phyloP scores from a whole-genome alignment of 1,284 basidiomycete genomes.

The Cryptococcus sp. region DNA sequence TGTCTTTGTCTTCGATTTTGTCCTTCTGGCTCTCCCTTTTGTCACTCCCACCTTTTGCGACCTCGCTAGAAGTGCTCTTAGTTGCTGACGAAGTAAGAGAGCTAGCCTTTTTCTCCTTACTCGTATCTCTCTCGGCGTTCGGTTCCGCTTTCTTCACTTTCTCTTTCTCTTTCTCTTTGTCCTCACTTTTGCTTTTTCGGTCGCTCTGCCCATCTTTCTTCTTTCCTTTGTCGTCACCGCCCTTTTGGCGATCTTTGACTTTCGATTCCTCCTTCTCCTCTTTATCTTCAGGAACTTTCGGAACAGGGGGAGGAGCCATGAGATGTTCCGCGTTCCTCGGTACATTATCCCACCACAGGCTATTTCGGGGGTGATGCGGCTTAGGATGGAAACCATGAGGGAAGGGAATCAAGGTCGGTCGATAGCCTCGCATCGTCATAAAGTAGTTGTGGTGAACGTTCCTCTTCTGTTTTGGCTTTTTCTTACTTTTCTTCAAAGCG shows the following conservation, averaged over 20 bases:
- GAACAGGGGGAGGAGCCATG: conserved; percentile 32
- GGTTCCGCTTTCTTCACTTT: background rate
- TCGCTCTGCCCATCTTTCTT: conserved; percentile 1
- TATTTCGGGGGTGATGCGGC: conserved; percentile 30
- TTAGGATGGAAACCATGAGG: conserved; percentile 43
- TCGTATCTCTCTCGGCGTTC: background rate
- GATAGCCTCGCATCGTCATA: conserved; percentile 39
- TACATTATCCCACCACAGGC: conserved; percentile 42
- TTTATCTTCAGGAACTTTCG: conserved; percentile 24
- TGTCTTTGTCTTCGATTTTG: conserved; percentile 11
- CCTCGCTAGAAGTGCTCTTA: too few relatives aligned
- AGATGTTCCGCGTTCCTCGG: conserved; percentile 36
- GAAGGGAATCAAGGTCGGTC: conserved; percentile 37
- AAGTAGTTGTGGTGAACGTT: conserved; percentile 43
- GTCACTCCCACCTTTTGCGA: too few relatives aligned
- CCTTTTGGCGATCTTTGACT: background rate
- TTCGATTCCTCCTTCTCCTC: conserved; percentile 9
- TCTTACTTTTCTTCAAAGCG: conserved; percentile 38
- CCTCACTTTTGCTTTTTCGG: conserved; percentile 2
- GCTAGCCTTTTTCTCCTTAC: background rate
- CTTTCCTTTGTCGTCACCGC: conserved; percentile 2
- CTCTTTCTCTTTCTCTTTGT: conserved; percentile 2
- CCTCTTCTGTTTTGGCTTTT: conserved; percentile 34
- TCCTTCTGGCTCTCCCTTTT: too few relatives aligned
- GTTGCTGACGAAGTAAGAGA: too few relatives aligned